phyloP scores from a whole-genome alignment of 108 stramenopile genomes.

The Nannochloropsis oceanica region DNA sequence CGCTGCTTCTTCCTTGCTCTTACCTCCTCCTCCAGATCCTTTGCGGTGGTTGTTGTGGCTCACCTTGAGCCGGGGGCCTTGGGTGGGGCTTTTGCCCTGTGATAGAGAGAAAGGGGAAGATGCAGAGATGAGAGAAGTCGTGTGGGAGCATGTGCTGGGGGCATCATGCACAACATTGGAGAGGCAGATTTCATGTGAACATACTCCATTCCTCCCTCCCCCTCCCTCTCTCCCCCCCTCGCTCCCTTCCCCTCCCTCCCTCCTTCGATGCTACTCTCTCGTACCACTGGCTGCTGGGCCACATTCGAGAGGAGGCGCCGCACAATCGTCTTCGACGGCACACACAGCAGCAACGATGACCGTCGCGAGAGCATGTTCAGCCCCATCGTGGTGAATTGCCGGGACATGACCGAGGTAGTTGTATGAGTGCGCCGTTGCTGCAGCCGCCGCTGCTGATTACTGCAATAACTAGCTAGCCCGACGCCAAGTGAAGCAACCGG shows the following conservation, averaged over 20 bases:
- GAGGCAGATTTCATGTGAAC: background rate
- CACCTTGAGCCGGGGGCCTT: background rate
- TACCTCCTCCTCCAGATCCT: background rate
- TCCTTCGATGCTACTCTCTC: background rate
- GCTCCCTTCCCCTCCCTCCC: background rate
- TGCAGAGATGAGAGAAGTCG: too few species aligned
- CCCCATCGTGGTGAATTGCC: background rate
- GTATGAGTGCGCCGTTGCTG: background rate
- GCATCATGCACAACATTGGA: background rate
- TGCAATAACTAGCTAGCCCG: background rate
- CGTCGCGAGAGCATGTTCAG: background rate
- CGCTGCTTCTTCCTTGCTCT: background rate
- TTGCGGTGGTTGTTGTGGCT: background rate
- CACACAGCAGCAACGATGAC: background rate
- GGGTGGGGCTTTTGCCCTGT: too few species aligned
- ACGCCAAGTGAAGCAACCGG: background rate
- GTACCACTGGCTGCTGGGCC: background rate
- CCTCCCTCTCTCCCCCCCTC: background rate
- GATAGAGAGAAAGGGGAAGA: too few species aligned
- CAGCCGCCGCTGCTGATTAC: background rate
- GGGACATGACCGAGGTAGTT: background rate
- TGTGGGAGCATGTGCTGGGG: background rate
- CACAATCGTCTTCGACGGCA: background rate
- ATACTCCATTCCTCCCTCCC: background rate
- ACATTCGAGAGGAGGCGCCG: background rate